phyloP scores from a whole-genome alignment of 169 alveolate genomes.

The Cryptosporidium meleagridis region DNA sequence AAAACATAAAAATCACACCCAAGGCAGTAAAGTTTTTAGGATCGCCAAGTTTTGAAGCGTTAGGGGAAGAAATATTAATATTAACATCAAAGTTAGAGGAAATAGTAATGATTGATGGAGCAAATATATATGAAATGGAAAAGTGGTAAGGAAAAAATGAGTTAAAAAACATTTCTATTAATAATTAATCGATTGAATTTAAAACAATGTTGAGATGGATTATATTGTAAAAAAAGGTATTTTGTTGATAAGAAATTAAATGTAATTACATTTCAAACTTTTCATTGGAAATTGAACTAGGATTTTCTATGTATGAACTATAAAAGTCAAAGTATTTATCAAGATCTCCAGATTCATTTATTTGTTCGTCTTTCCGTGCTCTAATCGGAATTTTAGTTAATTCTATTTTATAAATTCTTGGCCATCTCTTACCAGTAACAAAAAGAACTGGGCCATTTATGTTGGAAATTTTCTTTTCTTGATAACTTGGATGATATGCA shows the following conservation, averaged over 20 bases:
- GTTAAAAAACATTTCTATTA: neutral
- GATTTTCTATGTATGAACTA: neutral
- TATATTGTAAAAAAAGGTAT: neutral
- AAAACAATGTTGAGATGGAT: neutral
- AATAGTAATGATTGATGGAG: slow-evolving; percentile 39
- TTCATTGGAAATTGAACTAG: neutral
- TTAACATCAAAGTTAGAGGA: slow-evolving; percentile 36
- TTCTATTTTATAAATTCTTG: slow-evolving; percentile 45
- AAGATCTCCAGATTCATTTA: neutral
- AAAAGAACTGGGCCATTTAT: slow-evolving; percentile 32
- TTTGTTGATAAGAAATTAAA: neutral
- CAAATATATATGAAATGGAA: slow-evolving; percentile 54
- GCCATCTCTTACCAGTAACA: slow-evolving; percentile 75
- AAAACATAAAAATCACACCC: slow-evolving; percentile 32
- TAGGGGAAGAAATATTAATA: slow-evolving; percentile 44
- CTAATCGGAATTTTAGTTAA: slow-evolving; percentile 6
- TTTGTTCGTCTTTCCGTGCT: neutral
- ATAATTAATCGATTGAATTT: neutral
- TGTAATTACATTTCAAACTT: neutral
- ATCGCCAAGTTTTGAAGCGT: slow-evolving; percentile 21
- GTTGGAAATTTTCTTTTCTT: neutral
- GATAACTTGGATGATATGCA: slow-evolving; percentile 49
- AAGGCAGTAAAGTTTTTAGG: slow-evolving; percentile 49
- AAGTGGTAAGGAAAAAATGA: neutral
- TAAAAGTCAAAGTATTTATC: slow-evolving; percentile 2